Evolutionary conservation across 345 rosid species (phyloP), one percentile per base, ranked within the genome.

Genomic region (Brassica carinata): DNA sequence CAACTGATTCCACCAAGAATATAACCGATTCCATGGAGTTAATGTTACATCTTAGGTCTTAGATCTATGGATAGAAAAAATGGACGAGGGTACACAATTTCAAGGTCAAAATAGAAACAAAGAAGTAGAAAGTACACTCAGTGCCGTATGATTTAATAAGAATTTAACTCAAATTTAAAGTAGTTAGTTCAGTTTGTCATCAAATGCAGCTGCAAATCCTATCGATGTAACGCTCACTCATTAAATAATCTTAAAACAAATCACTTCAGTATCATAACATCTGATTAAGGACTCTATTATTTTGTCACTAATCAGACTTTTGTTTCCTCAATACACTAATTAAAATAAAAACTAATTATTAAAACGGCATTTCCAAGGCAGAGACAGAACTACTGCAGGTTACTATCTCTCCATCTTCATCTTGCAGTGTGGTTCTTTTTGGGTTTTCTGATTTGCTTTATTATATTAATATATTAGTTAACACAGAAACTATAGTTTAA

Each of bases 341-440:
- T 5, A 61, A 67, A 19, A 73, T 27, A 8, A 30, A 68, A 5
- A 59, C 3, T 5, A 6, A 57, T 8, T 67, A 61, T n/a, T 11
- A 4, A 73, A 23, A 63, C 74, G 75, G 15, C 66, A 74, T 67
- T 88, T 77, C 87, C 87, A 84, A 87, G 68, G 85, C 80, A 81
- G 23, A 7, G 81, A 88, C 83, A 75, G 76, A 79, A 70, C 63
- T 75, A 85, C 87, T 85, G 83, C 85, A 87, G 91, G 83, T 76
- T 83, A 74, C 69, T 80, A 69, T 76, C 71, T 82, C 85, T 69
- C 55, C 53, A 58, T 62, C 82, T 72, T 34, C 73, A 59, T 79
- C 57, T 65, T 72, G 65, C 66, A 55, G 62, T 33, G 81, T 76
- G 79, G 69, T 76, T 81, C 64, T 81, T 81, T 76, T 61, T 76